These are phyloP conservation scores for Fomitiporia mediterranea DNA, from an alignment of 1,284 basidiomycete species.

Conservation along the genomic window DNA sequence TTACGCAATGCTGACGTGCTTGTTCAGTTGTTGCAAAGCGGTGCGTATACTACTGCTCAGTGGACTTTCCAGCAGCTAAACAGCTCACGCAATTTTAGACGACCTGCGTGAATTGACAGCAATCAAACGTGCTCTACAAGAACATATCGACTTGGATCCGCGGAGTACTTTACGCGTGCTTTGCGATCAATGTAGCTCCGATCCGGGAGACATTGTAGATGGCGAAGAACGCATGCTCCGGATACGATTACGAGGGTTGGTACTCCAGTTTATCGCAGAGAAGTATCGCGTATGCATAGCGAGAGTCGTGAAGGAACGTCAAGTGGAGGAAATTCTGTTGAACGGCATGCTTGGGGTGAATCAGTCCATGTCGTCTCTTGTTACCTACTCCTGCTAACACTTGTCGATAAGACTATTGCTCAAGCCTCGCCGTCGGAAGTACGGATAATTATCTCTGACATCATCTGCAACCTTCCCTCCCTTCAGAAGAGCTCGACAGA, in stretches of 20 bases:
- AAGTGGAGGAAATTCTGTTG: constrained; percentile 46
- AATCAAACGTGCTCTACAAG: constrained; percentile 53
- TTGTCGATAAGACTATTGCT: constrained; percentile 42
- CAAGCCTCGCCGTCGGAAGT: constrained; percentile 40
- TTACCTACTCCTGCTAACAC: not conserved
- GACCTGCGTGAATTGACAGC: constrained; percentile 59
- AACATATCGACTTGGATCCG: constrained; percentile 62
- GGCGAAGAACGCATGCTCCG: constrained; percentile 57
- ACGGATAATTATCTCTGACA: constrained; percentile 46
- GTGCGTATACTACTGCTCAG: constrained; percentile 37
- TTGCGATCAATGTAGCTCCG: constrained; percentile 49
- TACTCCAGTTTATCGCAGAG: constrained; percentile 52
- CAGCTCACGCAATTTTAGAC: constrained; percentile 36
- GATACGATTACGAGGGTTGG: constrained; percentile 51
- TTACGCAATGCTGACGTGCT: constrained; percentile 69
- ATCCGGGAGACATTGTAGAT: constrained; percentile 42
- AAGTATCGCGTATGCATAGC: constrained; percentile 45
- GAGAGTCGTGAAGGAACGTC: constrained; percentile 41
- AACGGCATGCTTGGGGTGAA: constrained; percentile 46
- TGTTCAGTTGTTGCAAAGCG: constrained; percentile 68
- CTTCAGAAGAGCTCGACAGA: constrained; percentile 27
- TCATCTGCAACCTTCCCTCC: constrained; percentile 47
- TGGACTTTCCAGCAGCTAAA: constrained; percentile 7
- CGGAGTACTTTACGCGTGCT: constrained; percentile 57
- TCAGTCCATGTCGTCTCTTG: not conserved